Base-by-base conservation (phyloP, 2,329 filamentous ascomycete species). In the Calonectria montana region DNA sequence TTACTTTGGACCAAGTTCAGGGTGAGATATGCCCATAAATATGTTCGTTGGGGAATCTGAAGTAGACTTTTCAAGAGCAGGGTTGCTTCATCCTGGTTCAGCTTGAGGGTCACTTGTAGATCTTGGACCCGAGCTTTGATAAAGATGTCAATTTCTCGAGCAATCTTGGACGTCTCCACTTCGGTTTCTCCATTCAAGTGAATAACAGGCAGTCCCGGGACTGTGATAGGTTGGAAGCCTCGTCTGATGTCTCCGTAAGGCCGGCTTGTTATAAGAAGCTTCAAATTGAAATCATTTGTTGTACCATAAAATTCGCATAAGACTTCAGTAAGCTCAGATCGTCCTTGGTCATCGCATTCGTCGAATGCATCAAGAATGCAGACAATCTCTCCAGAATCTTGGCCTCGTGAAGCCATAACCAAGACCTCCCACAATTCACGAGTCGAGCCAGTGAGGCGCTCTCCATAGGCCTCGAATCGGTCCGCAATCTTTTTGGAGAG, bases 301-400 rank as follows among this genome's bases (percentile, higher is more conserved):
- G 50, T 15, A 2, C 16, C 55, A 57, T 82, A 84, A 16, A 81
- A 67, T 9, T 76, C 57, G 4, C 67, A 62, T 18, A 86, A 53
- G 2, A 72, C 75, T 3, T 77, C 9, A 2, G 74, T 71, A 8
- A 85, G 67, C 7, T 74, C 65, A 13, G 29, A 35, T 9, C 73
- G 62, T 18, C 76, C 79, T 18, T 27, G 13, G 0, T 71, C 62
- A 1, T 78, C 59, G 67, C 85, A 86, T 73, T 86, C 84, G 61
- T 87, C 84, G 2, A 86, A 65, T 5, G 83, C 84, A 75, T 87
- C 85, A 1, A 86, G 59, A 29, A 86, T 67, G 65, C 81, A 84
- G 23, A 85, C 63, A 13, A 83, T 73, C 43, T 82, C 75, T 1
- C 75, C 74, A 0, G 65, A 67, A 6, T 73, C 43, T 0, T 66